Percentiles rank a stretch among this genome's conserved stretches.
These are phyloP conservation scores for Blepharisma undulans DNA, from an alignment of 169 alveolate genomes.

Conservation along the genomic window DNA sequence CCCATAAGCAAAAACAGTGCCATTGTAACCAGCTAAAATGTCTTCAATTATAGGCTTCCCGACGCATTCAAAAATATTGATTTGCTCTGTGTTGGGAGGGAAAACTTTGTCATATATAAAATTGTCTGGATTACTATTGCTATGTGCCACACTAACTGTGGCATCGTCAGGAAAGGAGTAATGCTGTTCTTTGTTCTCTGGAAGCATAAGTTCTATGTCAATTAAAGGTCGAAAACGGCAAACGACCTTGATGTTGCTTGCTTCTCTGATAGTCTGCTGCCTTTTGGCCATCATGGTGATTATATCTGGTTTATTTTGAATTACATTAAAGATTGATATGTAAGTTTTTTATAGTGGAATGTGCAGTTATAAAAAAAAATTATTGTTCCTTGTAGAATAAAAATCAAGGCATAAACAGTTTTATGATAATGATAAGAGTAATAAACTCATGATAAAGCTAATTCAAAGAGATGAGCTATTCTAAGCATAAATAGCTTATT, in stretches of 20 bases:
- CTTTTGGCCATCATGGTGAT: neutral
- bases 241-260: slow-evolving; percentile 14
- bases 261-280: neutral
- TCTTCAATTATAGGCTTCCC: slow-evolving; percentile 7
- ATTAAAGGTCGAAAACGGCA: slow-evolving; percentile 23
- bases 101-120: slow-evolving; percentile 11
- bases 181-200: neutral
- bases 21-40: slow-evolving; percentile 85
- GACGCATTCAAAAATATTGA: slow-evolving; percentile 22
- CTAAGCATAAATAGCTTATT: too few relatives aligned
- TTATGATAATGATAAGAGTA: too few relatives aligned
- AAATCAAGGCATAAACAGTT: neutral
- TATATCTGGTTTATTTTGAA: neutral
- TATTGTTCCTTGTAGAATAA: neutral
- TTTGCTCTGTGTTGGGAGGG: neutral
- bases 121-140: neutral
- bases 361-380: neutral
- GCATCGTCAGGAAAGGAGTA: neutral
- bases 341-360: neutral
- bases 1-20: slow-evolving; percentile 87
- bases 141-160: neutral
- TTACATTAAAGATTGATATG: neutral
- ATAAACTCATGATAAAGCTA: too few relatives aligned
- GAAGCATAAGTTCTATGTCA: neutral
- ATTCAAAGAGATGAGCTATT: too few relatives aligned